Base-by-base conservation (phyloP, 2,329 filamentous ascomycete genomes). In the Oidium heveae region DNA sequence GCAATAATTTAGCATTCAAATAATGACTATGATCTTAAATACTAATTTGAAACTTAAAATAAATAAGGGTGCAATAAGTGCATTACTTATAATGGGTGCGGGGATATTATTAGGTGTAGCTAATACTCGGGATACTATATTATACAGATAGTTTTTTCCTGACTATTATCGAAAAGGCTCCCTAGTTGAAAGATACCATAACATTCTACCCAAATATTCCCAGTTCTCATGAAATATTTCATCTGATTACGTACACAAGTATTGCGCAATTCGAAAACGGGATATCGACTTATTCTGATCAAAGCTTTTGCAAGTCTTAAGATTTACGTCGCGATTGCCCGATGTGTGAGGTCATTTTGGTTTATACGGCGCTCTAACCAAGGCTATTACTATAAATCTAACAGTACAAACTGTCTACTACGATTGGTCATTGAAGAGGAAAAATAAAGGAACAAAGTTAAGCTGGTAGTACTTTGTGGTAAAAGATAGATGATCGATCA, bases 401-500 rank as follows among this genome's bases (percentile, higher is more conserved):
- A 9, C 16, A 4, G 37, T 39, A 39, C 37, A 1, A 5, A 39
- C 37, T 39, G 4, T 4, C 37, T 39, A n/a, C 12, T 18, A 39
- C 15, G 37, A 15, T 39, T 1, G 13, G 16, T 16, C n/a, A 8
- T 15, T 1, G 15, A 39, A 39, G 1, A 39, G 37, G 16, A 18
- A 13, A 15, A 18, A 39, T 16, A 39, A 39, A 39, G 37, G 4
- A 18, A 16, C 4, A 18, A 16, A 39, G 37, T 18, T 16, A 13
- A 39, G 15, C 37, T 39, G 9, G 37, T 32, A 18, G 8, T 39
- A 18, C 37, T 49, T 28, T 33, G 16, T 28, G 5, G 32, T 33
- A 16, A 37, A 37, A 37, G 9, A 39, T 62, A 60, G 57, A 63
- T 61, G 62, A 57, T 54, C 55, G 57, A 58, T 52, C 56, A 33